Evolutionary conservation across 805 yeast genomes (phyloP), one percentile per base, ranked within the genome.

Genomic region (Sugiyamaella chiloensis): DNA sequence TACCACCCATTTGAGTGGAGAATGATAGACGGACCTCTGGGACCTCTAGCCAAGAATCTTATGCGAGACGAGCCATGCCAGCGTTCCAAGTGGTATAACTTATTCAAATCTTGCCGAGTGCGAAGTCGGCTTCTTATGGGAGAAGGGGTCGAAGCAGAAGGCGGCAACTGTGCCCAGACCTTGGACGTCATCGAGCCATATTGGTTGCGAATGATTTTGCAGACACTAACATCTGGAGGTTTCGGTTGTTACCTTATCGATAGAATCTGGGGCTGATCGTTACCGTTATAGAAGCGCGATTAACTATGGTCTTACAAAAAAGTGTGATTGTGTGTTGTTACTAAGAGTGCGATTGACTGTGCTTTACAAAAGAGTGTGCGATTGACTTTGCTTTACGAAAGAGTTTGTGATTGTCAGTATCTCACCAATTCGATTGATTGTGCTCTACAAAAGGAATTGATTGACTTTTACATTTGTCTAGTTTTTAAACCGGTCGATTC

Each of bases 1-100:
- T 85, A 90, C 81, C 85, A 89, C 52, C 83, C 93, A 2, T 88
- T 87, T 61, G 96, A 93, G 56, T 86, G 90, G 86, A 79, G 80
- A 55, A 87, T 85, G 63, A 89, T 93, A 43, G 90, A 86, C 59
- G 99, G 99, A 0, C 99, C 99, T 2, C 70, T 77, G 1, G 99
- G 99, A 0, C 99, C 99, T 1, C 64, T 93, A 44, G 71, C 74
- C 47, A 91, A 91, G 66, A 84, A 88, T 60, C 70, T 93, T 46
- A 64, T 74, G 42, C 73, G 99, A 36, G 64, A 69, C 1, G 75
- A 79, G 12, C 81, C 93, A 1, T 91, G 99, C 62, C 95, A 89
- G 62, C 69, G 90, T 29, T 73, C 80, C 52, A 89, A 87, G 63
- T 88, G 96, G 96, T 91, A 96, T 93, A 90, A 91, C 61, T 74